A percentile compares a stretch with the other conserved stretches of the same genome.
These are phyloP conservation scores for Pseudocercospora musae DNA, from an alignment of 2,329 filamentous ascomycete genomes.

Conservation along the genomic window DNA sequence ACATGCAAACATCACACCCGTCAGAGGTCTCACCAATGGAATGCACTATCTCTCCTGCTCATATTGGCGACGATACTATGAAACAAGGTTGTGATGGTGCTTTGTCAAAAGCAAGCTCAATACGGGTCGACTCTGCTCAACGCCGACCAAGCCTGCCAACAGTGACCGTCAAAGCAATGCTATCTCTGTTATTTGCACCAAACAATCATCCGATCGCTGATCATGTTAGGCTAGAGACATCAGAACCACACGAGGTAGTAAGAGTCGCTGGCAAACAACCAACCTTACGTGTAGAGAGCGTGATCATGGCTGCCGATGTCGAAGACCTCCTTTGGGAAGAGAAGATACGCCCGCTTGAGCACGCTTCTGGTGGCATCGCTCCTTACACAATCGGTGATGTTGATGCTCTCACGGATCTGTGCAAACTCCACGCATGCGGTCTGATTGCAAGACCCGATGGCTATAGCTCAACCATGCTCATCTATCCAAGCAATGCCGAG, in stretches of 20 bases:
- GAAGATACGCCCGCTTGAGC: neutral
- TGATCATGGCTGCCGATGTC: constrained; percentile 21
- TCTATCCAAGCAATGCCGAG: constrained; percentile 28
- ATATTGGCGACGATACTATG: neutral
- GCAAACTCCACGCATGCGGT: constrained; percentile 23
- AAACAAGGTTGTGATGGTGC: neutral
- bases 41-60: neutral
- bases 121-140: neutral
- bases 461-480: constrained; percentile 19
- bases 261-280: constrained; percentile 10
- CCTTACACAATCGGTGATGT: neutral
- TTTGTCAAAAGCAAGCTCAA: neutral
- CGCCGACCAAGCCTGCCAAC: neutral
- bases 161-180: neutral
- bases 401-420: constrained; percentile 20
- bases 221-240: constrained; percentile 9
- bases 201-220: constrained; percentile 1
- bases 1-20: neutral
- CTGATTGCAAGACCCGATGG: constrained; percentile 18
- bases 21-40: neutral
- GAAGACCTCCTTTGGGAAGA: constrained; percentile 12
- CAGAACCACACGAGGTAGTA: neutral
- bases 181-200: neutral
- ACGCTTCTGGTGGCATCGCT: constrained; percentile 9
- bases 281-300: constrained; percentile 11